A percentile compares a stretch with the other conserved stretches of the same genome.
These are phyloP conservation scores for Ogataea ganodermae DNA, from an alignment of 805 yeast genomes.

Conservation along the genomic window DNA sequence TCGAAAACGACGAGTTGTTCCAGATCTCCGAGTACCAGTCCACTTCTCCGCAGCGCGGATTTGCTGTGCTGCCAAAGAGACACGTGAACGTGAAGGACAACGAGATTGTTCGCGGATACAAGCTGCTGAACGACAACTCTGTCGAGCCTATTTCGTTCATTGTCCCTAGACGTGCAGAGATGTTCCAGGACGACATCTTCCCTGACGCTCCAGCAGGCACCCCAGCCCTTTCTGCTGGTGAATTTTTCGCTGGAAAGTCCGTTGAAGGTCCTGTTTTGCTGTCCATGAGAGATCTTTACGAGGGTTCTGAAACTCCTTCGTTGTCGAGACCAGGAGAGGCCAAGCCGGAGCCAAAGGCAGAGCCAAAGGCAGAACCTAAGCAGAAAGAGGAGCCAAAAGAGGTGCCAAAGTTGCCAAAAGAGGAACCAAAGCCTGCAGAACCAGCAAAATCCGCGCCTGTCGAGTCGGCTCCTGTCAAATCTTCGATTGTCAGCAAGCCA, in stretches of 20 bases:
- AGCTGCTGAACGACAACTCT: slow-evolving; percentile 80
- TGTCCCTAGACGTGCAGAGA: slow-evolving; percentile 93
- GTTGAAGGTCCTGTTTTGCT: slow-evolving; percentile 82
- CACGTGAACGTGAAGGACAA: slow-evolving; percentile 77
- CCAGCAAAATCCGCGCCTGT: too few relatives aligned
- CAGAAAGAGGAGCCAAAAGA: background rate
- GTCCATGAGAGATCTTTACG: slow-evolving; percentile 74
- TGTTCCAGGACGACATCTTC: slow-evolving; percentile 88
- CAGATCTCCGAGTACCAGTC: slow-evolving; percentile 89
- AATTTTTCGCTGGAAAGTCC: slow-evolving; percentile 77
- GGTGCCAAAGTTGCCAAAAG: background rate
- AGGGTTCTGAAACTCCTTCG: slow-evolving; percentile 65
- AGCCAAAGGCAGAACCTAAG: slow-evolving; percentile 30
- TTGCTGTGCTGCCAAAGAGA: slow-evolving; percentile 85
- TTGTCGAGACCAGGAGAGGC: slow-evolving; percentile 34
- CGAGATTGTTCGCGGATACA: slow-evolving; percentile 80
- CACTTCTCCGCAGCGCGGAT: slow-evolving; percentile 93
- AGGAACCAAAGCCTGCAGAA: background rate
- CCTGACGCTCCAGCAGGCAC: slow-evolving; percentile 84
- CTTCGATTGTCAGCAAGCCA: slow-evolving; percentile 1
- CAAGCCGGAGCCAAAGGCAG: background rate
- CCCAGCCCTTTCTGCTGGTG: slow-evolving; percentile 78
- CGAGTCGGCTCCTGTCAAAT: slow-evolving; percentile 7
- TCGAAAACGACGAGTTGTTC: slow-evolving; percentile 76
- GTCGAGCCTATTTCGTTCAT: slow-evolving; percentile 91